Conservation (phyloP, 345 rosid genomes). For the Lumnitzera racemosa region DNA sequence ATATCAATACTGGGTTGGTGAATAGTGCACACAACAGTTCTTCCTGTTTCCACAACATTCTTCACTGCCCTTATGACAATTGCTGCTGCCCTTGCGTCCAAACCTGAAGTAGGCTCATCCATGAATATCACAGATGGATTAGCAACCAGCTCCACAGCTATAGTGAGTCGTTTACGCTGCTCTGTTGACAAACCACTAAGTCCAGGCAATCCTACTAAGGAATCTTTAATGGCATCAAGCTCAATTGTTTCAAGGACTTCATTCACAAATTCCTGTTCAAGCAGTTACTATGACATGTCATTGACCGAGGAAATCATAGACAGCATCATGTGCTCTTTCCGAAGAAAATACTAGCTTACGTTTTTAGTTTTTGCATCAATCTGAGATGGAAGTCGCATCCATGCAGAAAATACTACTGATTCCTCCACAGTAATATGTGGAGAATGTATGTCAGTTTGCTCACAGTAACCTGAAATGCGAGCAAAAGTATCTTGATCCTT, state of each 20-base stretch:
- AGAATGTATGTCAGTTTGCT: conserved; percentile 56
- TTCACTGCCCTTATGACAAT: conserved; percentile 14
- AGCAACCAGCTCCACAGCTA: conserved; percentile 15
- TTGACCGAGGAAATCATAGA: no score
- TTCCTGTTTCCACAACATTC: conserved; percentile 15
- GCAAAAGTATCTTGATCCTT: conserved; percentile 57
- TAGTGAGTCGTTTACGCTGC: conserved; percentile 16
- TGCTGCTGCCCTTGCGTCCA: conserved; percentile 14
- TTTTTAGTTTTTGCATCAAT: conserved; percentile 20
- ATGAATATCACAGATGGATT: conserved; percentile 15
- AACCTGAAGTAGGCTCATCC: conserved; percentile 18
- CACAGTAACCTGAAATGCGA: conserved; percentile 54
- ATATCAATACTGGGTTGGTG: conserved; percentile 19
- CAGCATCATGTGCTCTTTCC: no score
- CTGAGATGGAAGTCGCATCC: conserved; percentile 32
- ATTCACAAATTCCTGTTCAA: conserved; percentile 10
- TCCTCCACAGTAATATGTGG: conserved; percentile 50
- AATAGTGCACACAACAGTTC: conserved; percentile 18
- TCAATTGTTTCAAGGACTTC: conserved; percentile 13
- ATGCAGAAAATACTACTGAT: conserved; percentile 47
- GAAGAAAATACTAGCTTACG: conserved; percentile 4
- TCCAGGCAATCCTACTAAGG: conserved; percentile 16
- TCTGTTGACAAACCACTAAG: conserved; percentile 8
- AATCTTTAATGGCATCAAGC: conserved; percentile 11
- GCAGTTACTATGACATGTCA: no score